Percentiles rank a stretch among this genome's conserved stretches.
These are phyloP conservation scores for Phytopythium cucurbitacearum DNA, from an alignment of 352 stramenopile species.

Conservation along the genomic window DNA sequence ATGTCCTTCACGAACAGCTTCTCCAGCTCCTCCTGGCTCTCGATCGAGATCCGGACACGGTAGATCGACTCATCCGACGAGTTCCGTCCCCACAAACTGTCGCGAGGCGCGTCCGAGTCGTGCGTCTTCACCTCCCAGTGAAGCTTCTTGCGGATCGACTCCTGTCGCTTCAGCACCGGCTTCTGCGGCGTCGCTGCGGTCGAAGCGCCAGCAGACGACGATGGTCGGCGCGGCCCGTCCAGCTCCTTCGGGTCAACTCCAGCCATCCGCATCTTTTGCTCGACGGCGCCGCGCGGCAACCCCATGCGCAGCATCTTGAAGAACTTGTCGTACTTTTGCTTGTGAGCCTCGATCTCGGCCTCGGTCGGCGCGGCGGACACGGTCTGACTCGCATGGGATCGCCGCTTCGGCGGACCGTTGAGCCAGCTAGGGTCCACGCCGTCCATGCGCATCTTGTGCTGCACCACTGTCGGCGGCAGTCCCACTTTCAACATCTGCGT, in stretches of 20 bases:
- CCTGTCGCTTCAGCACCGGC: slow-evolving; percentile 46
- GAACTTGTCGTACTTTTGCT: slow-evolving; percentile 78
- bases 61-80: slow-evolving; percentile 35
- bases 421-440: slow-evolving; percentile 60
- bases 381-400: slow-evolving; percentile 3
- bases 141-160: slow-evolving; percentile 84
- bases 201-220: slow-evolving; percentile 1
- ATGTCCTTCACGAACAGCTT: slow-evolving; percentile 79
- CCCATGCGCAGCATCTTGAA: slow-evolving; percentile 83
- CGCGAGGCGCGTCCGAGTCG: slow-evolving; percentile 26
- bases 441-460: slow-evolving; percentile 86
- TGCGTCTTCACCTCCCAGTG: slow-evolving; percentile 77
- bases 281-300: slow-evolving; percentile 64
- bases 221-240: slow-evolving; percentile 38
- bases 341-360: slow-evolving; percentile 48
- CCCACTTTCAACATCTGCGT: slow-evolving; percentile 79
- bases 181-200: slow-evolving; percentile 11
- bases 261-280: slow-evolving; percentile 83
- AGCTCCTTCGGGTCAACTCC: slow-evolving; percentile 65
- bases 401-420: slow-evolving; percentile 42
- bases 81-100: slow-evolving; percentile 61
- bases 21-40: slow-evolving; percentile 70
- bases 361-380: slow-evolving; percentile 23
- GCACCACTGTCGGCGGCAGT: slow-evolving; percentile 53
- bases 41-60: slow-evolving; percentile 55